Evolutionary conservation across 331 rosid genomes (phyloP).

Genomic region (Malus hybrid): DNA sequence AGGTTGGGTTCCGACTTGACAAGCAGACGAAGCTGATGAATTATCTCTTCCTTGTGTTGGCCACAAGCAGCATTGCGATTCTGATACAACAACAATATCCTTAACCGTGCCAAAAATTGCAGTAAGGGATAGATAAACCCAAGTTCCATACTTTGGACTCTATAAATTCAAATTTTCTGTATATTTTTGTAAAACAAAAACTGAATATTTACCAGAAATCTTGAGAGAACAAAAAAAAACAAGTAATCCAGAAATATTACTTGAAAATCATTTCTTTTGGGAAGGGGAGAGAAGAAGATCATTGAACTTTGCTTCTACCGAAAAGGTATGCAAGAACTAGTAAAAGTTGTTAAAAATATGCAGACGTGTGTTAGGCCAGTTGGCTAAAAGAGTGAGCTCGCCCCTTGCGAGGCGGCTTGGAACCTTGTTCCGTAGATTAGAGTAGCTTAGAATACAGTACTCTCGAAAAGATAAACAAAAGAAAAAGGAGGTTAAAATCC

Average conservation of each 20-base stretch:
- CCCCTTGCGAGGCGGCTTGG: too few relatives aligned
- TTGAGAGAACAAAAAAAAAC: background rate
- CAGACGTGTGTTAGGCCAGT: background rate
- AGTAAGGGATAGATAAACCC: background rate
- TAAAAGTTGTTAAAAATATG: background rate
- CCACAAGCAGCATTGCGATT: constrained; percentile 83
- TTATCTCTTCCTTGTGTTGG: constrained; percentile 58
- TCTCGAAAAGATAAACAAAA: background rate
- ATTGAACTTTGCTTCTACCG: too few relatives aligned
- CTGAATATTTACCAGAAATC: background rate
- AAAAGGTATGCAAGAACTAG: background rate
- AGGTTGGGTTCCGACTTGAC: constrained; percentile 48
- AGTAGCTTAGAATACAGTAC: background rate
- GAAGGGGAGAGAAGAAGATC: too few relatives aligned
- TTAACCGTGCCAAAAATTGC: constrained; percentile 28
- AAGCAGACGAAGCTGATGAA: constrained; percentile 61
- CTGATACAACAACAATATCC: constrained; percentile 54
- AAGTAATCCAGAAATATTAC: background rate
- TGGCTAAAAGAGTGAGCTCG: background rate
- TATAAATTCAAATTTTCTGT: too few relatives aligned
- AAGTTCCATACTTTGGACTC: too few relatives aligned
- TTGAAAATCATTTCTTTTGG: background rate
- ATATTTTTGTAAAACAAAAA: too few relatives aligned
- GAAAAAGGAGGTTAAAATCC: background rate
- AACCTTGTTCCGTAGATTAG: background rate